phyloP scores from a whole-genome alignment of 2,329 filamentous ascomycete genomes.

The Zymoseptoria crescenta region DNA sequence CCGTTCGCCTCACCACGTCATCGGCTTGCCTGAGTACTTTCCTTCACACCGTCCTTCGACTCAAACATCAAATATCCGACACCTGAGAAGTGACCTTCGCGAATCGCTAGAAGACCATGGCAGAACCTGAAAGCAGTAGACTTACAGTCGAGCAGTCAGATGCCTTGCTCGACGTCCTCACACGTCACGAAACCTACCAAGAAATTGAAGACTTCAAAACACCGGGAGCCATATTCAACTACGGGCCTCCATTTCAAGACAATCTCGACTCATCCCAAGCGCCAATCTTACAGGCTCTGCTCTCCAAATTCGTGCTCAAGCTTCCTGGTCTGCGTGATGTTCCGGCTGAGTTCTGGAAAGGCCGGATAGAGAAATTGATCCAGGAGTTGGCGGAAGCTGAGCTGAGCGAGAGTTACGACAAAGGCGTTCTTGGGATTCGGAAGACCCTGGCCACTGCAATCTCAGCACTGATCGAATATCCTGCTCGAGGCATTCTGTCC shows the following conservation, averaged over 20 bases:
- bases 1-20: slow-evolving; percentile 3
- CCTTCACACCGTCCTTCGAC: neutral
- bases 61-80: neutral
- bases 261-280: slow-evolving; percentile 43
- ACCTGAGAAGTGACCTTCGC: neutral
- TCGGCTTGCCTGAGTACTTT: neutral
- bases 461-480: slow-evolving; percentile 61
- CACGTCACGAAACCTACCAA: slow-evolving; percentile 48
- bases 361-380: slow-evolving; percentile 53
- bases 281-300: slow-evolving; percentile 61
- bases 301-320: slow-evolving; percentile 56
- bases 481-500: slow-evolving; percentile 59
- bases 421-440: slow-evolving; percentile 63
- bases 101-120: slow-evolving; percentile 8
- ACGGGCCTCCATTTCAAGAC: slow-evolving; percentile 61
- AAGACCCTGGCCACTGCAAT: slow-evolving; percentile 68
- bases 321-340: slow-evolving; percentile 61
- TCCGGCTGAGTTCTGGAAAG: slow-evolving; percentile 56
- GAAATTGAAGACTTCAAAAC: slow-evolving; percentile 67
- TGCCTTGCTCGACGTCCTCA: slow-evolving; percentile 48
- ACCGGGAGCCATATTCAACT: slow-evolving; percentile 54
- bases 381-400: slow-evolving; percentile 57
- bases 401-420: slow-evolving; percentile 75
- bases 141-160: slow-evolving; percentile 41
- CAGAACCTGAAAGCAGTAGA: slow-evolving; percentile 6